Evolutionary conservation across 1,284 basidiomycete genomes (phyloP).

Genomic region (Puccinia sorghi): DNA sequence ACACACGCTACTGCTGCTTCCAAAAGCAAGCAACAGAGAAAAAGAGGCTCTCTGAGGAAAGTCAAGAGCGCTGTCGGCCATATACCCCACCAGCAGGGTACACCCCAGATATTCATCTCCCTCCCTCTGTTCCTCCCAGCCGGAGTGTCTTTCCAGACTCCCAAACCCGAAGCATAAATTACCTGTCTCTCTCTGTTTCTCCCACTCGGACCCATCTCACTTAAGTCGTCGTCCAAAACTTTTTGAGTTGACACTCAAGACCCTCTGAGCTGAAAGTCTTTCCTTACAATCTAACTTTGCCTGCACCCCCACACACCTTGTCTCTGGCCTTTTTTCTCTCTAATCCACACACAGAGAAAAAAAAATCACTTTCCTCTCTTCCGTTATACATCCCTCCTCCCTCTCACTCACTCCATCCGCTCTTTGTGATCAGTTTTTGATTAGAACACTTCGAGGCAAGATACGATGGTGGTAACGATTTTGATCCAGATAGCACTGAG

Average conservation of each 20-base stretch:
- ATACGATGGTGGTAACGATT: constrained; percentile 2
- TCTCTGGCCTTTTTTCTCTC: background rate
- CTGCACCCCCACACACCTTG: background rate
- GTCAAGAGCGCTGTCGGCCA: too few species aligned
- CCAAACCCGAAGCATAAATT: background rate
- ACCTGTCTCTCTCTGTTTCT: background rate
- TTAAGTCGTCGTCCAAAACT: constrained; percentile 4
- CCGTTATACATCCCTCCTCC: background rate
- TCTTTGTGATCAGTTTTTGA: constrained; percentile 1
- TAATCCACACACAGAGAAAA: too few species aligned
- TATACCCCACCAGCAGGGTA: too few species aligned
- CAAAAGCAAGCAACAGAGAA: too few species aligned
- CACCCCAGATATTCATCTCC: too few species aligned
- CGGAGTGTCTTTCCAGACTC: too few species aligned
- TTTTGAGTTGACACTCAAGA: background rate
- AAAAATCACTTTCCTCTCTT: background rate
- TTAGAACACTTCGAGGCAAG: too few species aligned
- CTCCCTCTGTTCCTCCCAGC: too few species aligned
- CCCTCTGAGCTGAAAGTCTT: background rate
- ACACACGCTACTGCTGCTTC: too few species aligned
- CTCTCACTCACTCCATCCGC: background rate
- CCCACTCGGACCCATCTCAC: constrained; percentile 5
- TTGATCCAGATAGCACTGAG: constrained; percentile 11
- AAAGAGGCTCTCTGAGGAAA: too few species aligned
- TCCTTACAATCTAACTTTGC: constrained; percentile 11